These are phyloP conservation scores for Eucalyptus sp. DNA, from an alignment of 345 rosid species.

Conservation along the genomic window DNA sequence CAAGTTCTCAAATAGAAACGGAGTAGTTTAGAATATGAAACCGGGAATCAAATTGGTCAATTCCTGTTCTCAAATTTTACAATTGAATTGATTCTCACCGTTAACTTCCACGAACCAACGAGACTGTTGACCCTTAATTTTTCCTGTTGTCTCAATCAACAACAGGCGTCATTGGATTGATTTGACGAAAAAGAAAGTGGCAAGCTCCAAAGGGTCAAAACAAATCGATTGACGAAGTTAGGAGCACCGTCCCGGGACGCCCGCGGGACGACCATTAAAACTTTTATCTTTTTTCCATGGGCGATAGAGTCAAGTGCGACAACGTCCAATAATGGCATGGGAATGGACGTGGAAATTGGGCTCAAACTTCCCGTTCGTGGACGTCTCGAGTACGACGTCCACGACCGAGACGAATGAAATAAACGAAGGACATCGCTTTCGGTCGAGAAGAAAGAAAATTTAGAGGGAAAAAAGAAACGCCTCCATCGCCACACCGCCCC, in stretches of 20 bases:
- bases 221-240: not conserved
- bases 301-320: not conserved
- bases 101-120: not conserved
- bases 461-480: too few species aligned
- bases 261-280: not conserved
- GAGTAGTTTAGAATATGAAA: rapidly evolving
- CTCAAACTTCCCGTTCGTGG: not conserved
- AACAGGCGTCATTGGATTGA: not conserved
- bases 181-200: not conserved
- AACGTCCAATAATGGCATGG: not conserved
- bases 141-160: not conserved
- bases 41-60: rapidly evolving
- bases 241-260: not conserved
- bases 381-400: not conserved
- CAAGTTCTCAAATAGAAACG: not conserved
- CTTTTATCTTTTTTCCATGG: not conserved
- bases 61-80: rapidly evolving
- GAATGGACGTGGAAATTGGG: not conserved
- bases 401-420: not conserved
- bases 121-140: too few species aligned
- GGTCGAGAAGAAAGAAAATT: not conserved
- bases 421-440: not conserved
- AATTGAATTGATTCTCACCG: too few species aligned
- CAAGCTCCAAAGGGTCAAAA: not conserved
- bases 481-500: not conserved